A percentile compares a stretch with the other conserved stretches of the same genome.
Evolutionary conservation across 2,329 filamentous ascomycete genomes (phyloP).

Genomic region (Colletotrichum lupini): DNA sequence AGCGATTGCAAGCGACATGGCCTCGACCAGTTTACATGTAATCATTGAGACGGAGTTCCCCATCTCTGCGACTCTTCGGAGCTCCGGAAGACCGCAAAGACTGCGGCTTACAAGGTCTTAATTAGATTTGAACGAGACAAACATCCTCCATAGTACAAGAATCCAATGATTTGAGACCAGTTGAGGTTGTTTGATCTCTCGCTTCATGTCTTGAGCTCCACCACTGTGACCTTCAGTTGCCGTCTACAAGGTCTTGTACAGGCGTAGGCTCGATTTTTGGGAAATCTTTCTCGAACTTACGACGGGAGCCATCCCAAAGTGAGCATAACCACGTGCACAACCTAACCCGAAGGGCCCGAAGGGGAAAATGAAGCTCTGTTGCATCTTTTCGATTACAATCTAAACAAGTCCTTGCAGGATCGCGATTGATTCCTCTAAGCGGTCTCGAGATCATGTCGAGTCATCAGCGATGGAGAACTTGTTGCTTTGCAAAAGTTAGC

Average conservation of each 20-base stretch:
- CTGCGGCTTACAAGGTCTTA: background rate
- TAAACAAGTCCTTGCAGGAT: constrained; percentile 25
- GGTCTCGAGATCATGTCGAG: background rate
- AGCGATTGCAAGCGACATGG: background rate
- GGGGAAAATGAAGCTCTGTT: background rate
- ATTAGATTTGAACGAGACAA: too few relatives aligned
- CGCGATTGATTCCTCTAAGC: background rate
- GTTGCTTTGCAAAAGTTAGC: background rate
- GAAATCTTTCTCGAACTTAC: background rate
- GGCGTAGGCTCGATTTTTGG: background rate
- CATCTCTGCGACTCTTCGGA: background rate
- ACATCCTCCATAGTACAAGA: too few relatives aligned
- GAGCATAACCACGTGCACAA: background rate
- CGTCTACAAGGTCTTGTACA: background rate
- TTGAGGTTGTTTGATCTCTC: background rate
- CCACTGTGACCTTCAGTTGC: background rate
- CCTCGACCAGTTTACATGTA: background rate
- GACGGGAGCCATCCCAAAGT: background rate
- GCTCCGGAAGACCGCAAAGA: background rate
- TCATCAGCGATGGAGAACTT: background rate
- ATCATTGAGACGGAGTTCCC: background rate
- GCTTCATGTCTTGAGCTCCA: too few relatives aligned
- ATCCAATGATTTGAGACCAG: too few relatives aligned
- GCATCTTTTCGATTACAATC: constrained; percentile 37
- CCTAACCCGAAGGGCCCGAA: background rate